phyloP scores from a whole-genome alignment of 805 yeast species.

The Barnettozyma sp. region DNA sequence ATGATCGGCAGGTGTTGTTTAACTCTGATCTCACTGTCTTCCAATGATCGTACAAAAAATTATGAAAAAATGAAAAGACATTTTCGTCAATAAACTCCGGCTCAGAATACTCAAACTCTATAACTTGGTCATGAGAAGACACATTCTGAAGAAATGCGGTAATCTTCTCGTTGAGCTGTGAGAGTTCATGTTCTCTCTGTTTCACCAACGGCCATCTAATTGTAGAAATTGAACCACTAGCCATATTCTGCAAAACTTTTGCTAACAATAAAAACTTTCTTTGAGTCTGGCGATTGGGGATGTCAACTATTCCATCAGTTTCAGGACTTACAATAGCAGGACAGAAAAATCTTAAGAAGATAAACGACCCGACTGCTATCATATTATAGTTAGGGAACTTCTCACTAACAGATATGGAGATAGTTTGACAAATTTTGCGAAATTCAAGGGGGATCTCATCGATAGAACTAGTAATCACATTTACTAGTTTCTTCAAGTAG shows the following conservation, averaged over 20 bases:
- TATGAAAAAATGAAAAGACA: slow-evolving; percentile 38
- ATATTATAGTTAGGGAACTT: slow-evolving; percentile 61
- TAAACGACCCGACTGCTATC: slow-evolving; percentile 77
- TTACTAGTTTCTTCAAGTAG: slow-evolving; percentile 50
- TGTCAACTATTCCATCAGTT: slow-evolving; percentile 31
- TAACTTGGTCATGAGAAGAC: slow-evolving; percentile 22
- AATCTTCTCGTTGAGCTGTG: slow-evolving; percentile 33
- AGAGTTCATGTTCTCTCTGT: slow-evolving; percentile 35
- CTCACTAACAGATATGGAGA: slow-evolving; percentile 47
- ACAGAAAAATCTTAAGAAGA: slow-evolving; percentile 73
- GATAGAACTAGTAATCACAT: slow-evolving; percentile 49
- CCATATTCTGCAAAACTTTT: slow-evolving; percentile 77
- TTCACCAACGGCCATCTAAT: slow-evolving; percentile 57
- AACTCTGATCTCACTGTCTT: slow-evolving; percentile 27
- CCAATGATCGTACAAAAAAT: slow-evolving; percentile 45
- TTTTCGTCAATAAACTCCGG: slow-evolving; percentile 20
- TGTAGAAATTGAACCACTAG: slow-evolving; percentile 66
- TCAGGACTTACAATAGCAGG: slow-evolving; percentile 92
- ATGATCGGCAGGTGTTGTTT: slow-evolving; percentile 14
- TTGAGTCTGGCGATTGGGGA: slow-evolving; percentile 38
- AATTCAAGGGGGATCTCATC: slow-evolving; percentile 63
- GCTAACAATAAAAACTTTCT: slow-evolving; percentile 74
- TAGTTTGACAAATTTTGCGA: slow-evolving; percentile 60
- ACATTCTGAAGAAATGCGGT: slow-evolving; percentile 34
- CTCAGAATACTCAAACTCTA: slow-evolving; percentile 18